These are phyloP conservation scores for Coemansia sp. DNA, from an alignment of 192 early-diverging fungal species.

Conservation along the genomic window DNA sequence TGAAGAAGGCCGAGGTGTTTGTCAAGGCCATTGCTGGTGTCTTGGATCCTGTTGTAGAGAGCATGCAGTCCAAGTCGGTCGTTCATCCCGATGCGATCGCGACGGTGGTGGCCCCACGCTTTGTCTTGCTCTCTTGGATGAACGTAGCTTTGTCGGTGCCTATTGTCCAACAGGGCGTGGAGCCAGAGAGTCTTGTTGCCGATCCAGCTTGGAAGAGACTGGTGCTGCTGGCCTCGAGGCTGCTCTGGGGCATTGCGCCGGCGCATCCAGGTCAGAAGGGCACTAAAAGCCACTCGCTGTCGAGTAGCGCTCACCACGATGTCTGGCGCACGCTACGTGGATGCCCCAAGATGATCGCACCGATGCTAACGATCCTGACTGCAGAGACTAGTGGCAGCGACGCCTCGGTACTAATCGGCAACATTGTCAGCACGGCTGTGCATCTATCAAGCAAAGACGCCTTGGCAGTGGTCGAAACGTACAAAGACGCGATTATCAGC, in stretches of 20 bases:
- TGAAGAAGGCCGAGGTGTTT: slow-evolving; percentile 62
- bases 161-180: slow-evolving; percentile 40
- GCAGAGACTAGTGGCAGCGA: slow-evolving; percentile 43
- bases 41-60: slow-evolving; percentile 53
- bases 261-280: slow-evolving; percentile 14
- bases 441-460: slow-evolving; percentile 40
- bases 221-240: slow-evolving; percentile 54
- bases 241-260: slow-evolving; percentile 63
- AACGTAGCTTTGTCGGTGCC: slow-evolving; percentile 53
- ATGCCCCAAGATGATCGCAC: slow-evolving; percentile 46
- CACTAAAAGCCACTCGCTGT: slow-evolving; percentile 38
- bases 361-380: slow-evolving; percentile 57
- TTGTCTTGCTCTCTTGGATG: slow-evolving; percentile 69
- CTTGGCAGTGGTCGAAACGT: slow-evolving; percentile 39
- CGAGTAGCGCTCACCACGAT: slow-evolving; percentile 41
- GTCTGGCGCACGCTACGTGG: slow-evolving; percentile 50
- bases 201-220: slow-evolving; percentile 60
- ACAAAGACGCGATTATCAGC: slow-evolving; percentile 40
- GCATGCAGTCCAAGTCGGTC: slow-evolving; percentile 46
- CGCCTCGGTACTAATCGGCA: slow-evolving; percentile 65
- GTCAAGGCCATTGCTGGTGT: slow-evolving; percentile 58
- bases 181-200: slow-evolving; percentile 59
- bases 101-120: slow-evolving; percentile 61
- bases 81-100: slow-evolving; percentile 36
- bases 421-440: slow-evolving; percentile 61